phyloP scores from a whole-genome alignment of 352 stramenopile genomes.

The Paralagenidium karlingii region DNA sequence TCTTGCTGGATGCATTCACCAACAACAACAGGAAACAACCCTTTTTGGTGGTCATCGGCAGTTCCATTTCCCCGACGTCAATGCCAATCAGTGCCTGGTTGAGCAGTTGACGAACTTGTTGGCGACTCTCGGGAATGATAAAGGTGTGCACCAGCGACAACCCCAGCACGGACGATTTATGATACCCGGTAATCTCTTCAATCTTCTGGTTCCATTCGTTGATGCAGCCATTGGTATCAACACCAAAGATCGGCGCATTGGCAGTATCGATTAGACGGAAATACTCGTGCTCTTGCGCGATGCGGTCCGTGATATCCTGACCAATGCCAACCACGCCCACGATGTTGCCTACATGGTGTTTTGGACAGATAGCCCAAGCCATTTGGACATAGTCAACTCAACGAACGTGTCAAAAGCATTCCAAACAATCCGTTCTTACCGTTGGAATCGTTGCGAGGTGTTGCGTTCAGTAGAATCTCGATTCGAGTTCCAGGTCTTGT shows the following conservation, averaged over 20 bases:
- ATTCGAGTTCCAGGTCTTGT: slow-evolving; percentile 41
- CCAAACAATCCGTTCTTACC: too few species aligned
- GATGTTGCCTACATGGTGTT: slow-evolving; percentile 23
- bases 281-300: slow-evolving; percentile 61
- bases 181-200: slow-evolving; percentile 69
- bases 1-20: slow-evolving; percentile 78
- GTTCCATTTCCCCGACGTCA: slow-evolving; percentile 82
- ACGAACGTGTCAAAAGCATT: too few species aligned
- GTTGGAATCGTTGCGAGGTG: slow-evolving; percentile 44
- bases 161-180: slow-evolving; percentile 53
- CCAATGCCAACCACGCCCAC: slow-evolving; percentile 81
- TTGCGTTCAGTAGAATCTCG: slow-evolving; percentile 69
- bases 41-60: slow-evolving; percentile 71
- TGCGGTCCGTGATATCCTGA: slow-evolving; percentile 69
- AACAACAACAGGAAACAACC: slow-evolving; percentile 51
- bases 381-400: neutral
- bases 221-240: slow-evolving; percentile 71
- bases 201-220: slow-evolving; percentile 86
- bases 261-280: slow-evolving; percentile 60
- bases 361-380: neutral
- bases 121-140: slow-evolving; percentile 56
- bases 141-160: slow-evolving; percentile 69
- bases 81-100: slow-evolving; percentile 76
- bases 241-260: slow-evolving; percentile 77
- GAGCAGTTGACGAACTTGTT: slow-evolving; percentile 50